A percentile compares a stretch with the other conserved stretches of the same genome.
Conservation (phyloP, 139 green algal species). For the Ettlia oleoabundans region DNA sequence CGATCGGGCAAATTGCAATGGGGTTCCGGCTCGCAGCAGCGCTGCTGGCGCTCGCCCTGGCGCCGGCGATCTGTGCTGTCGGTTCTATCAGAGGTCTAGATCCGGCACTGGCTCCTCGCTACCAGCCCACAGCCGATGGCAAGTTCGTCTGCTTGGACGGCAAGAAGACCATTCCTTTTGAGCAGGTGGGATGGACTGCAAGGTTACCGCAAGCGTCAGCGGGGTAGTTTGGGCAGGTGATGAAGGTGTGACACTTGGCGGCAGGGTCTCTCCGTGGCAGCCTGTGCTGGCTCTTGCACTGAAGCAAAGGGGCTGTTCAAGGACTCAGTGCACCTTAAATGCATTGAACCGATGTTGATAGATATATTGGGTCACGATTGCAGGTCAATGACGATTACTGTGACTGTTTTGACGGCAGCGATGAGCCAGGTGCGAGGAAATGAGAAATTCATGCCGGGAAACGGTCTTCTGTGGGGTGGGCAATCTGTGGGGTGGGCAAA, state of each 20-base stretch:
- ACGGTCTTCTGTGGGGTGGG: too few relatives aligned
- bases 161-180: slow-evolving; percentile 52
- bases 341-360: background rate
- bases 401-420: slow-evolving; percentile 92
- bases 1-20: too few relatives aligned
- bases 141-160: slow-evolving; percentile 80
- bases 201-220: too few relatives aligned
- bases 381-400: slow-evolving; percentile 96
- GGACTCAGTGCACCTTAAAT: background rate
- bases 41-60: background rate
- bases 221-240: too few relatives aligned
- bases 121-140: slow-evolving; percentile 18
- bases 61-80: background rate
- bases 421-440: slow-evolving; percentile 85
- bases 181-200: slow-evolving; percentile 41
- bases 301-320: too few relatives aligned
- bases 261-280: too few relatives aligned
- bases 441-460: background rate
- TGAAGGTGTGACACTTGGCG: background rate
- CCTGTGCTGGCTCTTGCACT: too few relatives aligned
- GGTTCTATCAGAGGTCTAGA: slow-evolving; percentile 25
- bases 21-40: too few relatives aligned
- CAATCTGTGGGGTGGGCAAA: too few relatives aligned
- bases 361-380: background rate
- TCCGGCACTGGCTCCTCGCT: slow-evolving; percentile 21